Base-by-base conservation (phyloP, 257 asterid species). In the Anisodus acutangulus region DNA sequence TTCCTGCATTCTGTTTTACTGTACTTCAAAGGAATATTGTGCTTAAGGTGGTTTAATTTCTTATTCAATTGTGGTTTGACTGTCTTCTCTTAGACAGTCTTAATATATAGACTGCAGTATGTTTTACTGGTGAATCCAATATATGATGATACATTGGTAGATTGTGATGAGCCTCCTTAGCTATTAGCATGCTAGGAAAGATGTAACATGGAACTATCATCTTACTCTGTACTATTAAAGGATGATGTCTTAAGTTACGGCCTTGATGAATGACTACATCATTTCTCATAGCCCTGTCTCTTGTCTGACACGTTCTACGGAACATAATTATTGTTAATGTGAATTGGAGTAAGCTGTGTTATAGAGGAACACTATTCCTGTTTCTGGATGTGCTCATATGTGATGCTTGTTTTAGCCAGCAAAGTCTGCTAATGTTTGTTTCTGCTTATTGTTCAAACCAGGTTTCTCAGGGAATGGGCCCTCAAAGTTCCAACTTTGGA, bases 401-500 rank as follows among this genome's bases (percentile, higher is more conserved):
- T 22, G 49, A 53, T 78, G 47, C 64, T 78, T 78, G 64, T 26
- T 53, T 78, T 53, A 51, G 64, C 47, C 64, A 7, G 83, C 89
- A 39, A 87, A 83, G 51, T 78, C 68, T 39, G 86, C 84, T 76
- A 89, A 86, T n/a, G 82, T 53, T 35, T 79, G 31, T 78, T 51
- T 53, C 39, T 68, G 57, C 41, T 6, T 81, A 59, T 81, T 43
- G 57, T 59, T 63, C 31, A 62, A 62, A 81, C 62, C 62, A 62
- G 59, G 76, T 66, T 81, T 59, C 74, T 81, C 84, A 63, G 41
- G 66, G 41, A 26, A 79, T 41, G 78, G 19, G 71, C 26, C 90
- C 91, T 81, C 97, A 88, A 45, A 88, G 88, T 78, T 74, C 88
- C 66, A 84, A 90, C 49, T 87, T 87, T 81, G 63, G 83, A 69